Percentiles rank a stretch among this genome's conserved stretches.
These are phyloP conservation scores for Botrytis cinerea DNA, from an alignment of 2,329 filamentous ascomycete genomes.

Conservation along the genomic window DNA sequence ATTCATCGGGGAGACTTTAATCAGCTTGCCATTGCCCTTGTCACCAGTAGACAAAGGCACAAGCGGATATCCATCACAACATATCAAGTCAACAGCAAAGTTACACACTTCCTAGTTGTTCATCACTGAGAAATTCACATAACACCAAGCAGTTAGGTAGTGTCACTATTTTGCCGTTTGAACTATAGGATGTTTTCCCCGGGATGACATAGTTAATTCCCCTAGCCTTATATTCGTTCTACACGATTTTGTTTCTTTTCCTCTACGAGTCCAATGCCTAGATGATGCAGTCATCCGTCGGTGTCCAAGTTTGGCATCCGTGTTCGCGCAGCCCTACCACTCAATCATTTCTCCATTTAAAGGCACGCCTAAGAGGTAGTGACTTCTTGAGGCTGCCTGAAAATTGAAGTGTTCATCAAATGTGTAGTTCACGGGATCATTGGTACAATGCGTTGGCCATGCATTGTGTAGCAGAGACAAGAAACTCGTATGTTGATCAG, in stretches of 20 bases:
- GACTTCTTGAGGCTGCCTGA: slow-evolving; percentile 4
- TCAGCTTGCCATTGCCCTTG: background rate
- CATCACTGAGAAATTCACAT: too few species aligned
- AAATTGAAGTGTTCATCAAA: background rate
- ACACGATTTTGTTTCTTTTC: slow-evolving; percentile 1
- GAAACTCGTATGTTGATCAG: slow-evolving; percentile 7
- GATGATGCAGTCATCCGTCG: slow-evolving; percentile 16
- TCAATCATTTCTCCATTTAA: background rate
- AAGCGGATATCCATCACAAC: background rate
- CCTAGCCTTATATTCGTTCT: background rate
- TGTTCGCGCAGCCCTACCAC: slow-evolving; percentile 13
- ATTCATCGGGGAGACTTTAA: background rate
- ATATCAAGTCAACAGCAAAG: background rate
- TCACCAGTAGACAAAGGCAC: background rate
- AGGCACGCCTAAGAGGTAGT: background rate
- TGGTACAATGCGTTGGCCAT: slow-evolving; percentile 18
- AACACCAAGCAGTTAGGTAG: background rate
- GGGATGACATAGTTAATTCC: background rate
- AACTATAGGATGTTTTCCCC: background rate
- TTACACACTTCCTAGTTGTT: background rate
- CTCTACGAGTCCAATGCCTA: background rate
- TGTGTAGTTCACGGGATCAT: slow-evolving; percentile 15
- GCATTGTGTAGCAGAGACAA: slow-evolving; percentile 11
- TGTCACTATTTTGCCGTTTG: background rate
- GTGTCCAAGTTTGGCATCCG: slow-evolving; percentile 9